These are phyloP conservation scores for Juncus inflexus DNA, from an alignment of 176 grass and related monocot genomes.

Conservation along the genomic window DNA sequence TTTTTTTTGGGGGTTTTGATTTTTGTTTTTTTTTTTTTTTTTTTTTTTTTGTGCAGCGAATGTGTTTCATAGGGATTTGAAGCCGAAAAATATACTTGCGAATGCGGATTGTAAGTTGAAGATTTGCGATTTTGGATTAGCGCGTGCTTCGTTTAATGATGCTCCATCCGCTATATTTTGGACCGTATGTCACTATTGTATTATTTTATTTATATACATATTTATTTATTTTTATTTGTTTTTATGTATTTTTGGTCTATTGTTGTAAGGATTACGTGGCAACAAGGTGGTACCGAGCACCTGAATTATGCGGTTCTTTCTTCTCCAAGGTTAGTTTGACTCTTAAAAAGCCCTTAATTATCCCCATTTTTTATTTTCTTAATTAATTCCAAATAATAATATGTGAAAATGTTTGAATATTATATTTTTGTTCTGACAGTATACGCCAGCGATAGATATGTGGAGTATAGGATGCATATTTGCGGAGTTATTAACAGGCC, in stretches of 20 bases:
- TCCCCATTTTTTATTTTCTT: constrained; percentile 22
- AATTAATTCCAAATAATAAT: background rate
- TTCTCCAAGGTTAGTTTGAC: constrained; percentile 62
- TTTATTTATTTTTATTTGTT: constrained; percentile 19
- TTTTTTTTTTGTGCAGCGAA: constrained; percentile 57
- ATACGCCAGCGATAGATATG: constrained; percentile 92
- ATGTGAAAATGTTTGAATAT: constrained; percentile 11
- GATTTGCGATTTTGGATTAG: constrained; percentile 97
- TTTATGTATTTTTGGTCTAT: constrained; percentile 10
- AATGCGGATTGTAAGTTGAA: constrained; percentile 86
- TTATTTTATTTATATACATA: constrained; percentile 6
- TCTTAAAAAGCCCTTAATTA: constrained; percentile 10
- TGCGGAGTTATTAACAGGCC: constrained; percentile 69
- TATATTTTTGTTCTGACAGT: constrained; percentile 43
- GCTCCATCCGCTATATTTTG: constrained; percentile 67
- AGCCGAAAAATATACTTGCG: constrained; percentile 83
- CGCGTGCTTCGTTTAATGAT: constrained; percentile 68
- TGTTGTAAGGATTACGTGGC: constrained; percentile 88
- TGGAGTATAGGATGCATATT: constrained; percentile 98
- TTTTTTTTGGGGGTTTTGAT: constrained; percentile 10
- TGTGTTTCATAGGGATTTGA: constrained; percentile 92
- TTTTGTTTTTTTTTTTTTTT: background rate
- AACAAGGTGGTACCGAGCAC: constrained; percentile 94
- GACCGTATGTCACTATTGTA: constrained; percentile 49
- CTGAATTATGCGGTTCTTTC: constrained; percentile 96